A percentile compares a stretch with the other conserved stretches of the same genome.
phyloP scores from a whole-genome alignment of 768 basidiomycete species.

The Strobilomyces echinocephalus region DNA sequence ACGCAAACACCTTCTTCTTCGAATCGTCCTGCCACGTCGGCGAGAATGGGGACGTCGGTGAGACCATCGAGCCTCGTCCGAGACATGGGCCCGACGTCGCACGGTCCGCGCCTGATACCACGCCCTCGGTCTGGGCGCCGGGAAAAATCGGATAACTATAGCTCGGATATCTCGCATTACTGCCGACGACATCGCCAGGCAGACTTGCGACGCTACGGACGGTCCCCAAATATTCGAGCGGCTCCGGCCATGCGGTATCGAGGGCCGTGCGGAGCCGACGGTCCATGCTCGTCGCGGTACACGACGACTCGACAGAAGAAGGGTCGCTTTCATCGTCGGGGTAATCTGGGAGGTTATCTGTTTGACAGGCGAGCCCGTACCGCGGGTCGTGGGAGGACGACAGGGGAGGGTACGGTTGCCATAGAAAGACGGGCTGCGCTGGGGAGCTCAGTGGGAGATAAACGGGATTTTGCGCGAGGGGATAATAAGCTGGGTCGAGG shows the following conservation, averaged over 20 bases:
- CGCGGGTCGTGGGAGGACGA: slow-evolving; percentile 15
- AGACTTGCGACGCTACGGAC: slow-evolving; percentile 1
- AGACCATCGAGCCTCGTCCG: neutral
- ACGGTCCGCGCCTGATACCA: neutral
- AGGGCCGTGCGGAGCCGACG: slow-evolving; percentile 4
- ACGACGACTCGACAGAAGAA: slow-evolving; percentile 22
- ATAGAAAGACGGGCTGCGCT: slow-evolving; percentile 16
- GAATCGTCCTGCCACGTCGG: slow-evolving; percentile 13
- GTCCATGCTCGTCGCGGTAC: slow-evolving; percentile 11
- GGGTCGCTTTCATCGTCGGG: slow-evolving; percentile 26
- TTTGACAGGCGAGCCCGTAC: slow-evolving; percentile 7
- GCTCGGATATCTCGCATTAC: slow-evolving; percentile 7
- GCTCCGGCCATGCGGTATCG: slow-evolving; percentile 2
- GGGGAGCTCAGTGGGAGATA: slow-evolving; percentile 16
- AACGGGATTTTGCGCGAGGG: slow-evolving; percentile 14
- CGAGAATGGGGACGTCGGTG: neutral
- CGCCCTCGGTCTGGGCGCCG: slow-evolving; percentile 9
- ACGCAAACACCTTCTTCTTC: slow-evolving; percentile 21
- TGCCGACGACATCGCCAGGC: slow-evolving; percentile 8
- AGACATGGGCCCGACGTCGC: slow-evolving; percentile 9
- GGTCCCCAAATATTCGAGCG: neutral
- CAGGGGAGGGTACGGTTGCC: slow-evolving; percentile 30
- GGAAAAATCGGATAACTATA: slow-evolving; percentile 15
- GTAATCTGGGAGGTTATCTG: slow-evolving; percentile 12
- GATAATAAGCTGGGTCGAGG: slow-evolving; percentile 17